Evolutionary conservation across 2,329 filamentous ascomycete species (phyloP), one percentile per base, ranked within the genome.

Genomic region (Phyllosticta citribraziliensis): DNA sequence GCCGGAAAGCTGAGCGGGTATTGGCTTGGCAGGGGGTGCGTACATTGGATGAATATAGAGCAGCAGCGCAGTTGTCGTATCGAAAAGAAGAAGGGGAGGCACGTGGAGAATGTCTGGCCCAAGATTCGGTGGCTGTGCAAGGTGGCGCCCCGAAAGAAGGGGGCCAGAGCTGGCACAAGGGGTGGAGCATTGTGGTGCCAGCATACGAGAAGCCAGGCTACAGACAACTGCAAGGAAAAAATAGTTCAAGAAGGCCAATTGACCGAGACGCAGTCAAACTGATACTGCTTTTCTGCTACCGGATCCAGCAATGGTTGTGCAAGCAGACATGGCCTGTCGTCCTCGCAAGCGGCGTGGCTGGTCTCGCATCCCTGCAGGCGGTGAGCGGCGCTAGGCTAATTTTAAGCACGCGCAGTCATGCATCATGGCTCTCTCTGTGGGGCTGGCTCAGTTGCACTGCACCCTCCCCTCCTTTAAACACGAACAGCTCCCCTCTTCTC

Each of bases 391-490:
- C 59, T 56, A 57, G 55, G 52, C 59, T 61, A 57, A 61, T 17
- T 57, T 56, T 61, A 56, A 55, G 35, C 59, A 47, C 54, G 58
- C 25, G 59, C 59, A 47, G 35, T 61, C 53, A 47, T 61, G 50
- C 55, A 61, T 62, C 60, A 56, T 62, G 60, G 60, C 55, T 50
- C 60, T 61, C 60, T 61, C 58, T 51, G 53, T 52, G 40, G 40
- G 40, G 40, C 40, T 55, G 59, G 40, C n/a, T 47, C 40, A 19
- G 40, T 61, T 61, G 56, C 54, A 57, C 59, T 22, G 54, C 58
- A 56, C 59, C 59, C 47, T 62, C 35, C 25, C 51, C 60, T 62
- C 60, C 60, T 62, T 62, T 54, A 62, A 62, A 56, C 55, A 55
- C 22, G 55, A 33, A 30, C 17, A 51, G 30, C 33, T 55, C 55